Base-by-base conservation (phyloP, 129 eudicot genomes). In the Scalesia atractyloides region DNA sequence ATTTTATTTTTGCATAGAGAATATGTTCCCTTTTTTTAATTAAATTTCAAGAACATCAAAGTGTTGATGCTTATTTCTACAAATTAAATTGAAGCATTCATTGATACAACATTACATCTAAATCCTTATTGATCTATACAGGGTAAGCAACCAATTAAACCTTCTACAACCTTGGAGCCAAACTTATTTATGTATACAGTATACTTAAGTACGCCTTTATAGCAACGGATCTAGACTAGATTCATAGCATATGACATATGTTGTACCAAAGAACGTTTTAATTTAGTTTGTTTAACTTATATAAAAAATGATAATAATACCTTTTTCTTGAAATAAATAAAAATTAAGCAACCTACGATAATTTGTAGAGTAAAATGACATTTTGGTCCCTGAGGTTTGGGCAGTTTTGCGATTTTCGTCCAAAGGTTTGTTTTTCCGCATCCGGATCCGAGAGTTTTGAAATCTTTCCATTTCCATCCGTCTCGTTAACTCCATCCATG, bases 191-290 rank as follows among this genome's bases (percentile, higher is more conserved):
- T 48, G 53, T 48, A 16, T 48, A 13, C 14, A 48, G n/a, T 10
- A 3, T 48, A 48, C 16, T 4, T 13, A 48, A 10, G 17, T 12
- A 48, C 13, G 52, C 52, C 12, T 48, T 48, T 48, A 48, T 48
- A 48, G 16, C 53, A 48, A 14, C 4, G 53, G 52, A 56, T 56
- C 36, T 56, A 10, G 22, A 56, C 9, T 14, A 16, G 11, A 19
- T 22, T 57, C 63, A 20, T 7, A 57, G 63, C 63, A 57, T 20
- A 33, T 57, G 63, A 57, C 63, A 57, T 33, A 20, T 56, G 62
- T 56, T n/a, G 57, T 18, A 52, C 58, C 58, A 52, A 16, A 52
- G 58, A 56, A 56, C 15, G n/a, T 33, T 22, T 57, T 15, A 24
- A 59, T 24, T 24, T 59, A 24, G 26, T 26, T 56, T 59, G 64